phyloP scores from a whole-genome alignment of 768 basidiomycete genomes.

The Lactarius quietus region DNA sequence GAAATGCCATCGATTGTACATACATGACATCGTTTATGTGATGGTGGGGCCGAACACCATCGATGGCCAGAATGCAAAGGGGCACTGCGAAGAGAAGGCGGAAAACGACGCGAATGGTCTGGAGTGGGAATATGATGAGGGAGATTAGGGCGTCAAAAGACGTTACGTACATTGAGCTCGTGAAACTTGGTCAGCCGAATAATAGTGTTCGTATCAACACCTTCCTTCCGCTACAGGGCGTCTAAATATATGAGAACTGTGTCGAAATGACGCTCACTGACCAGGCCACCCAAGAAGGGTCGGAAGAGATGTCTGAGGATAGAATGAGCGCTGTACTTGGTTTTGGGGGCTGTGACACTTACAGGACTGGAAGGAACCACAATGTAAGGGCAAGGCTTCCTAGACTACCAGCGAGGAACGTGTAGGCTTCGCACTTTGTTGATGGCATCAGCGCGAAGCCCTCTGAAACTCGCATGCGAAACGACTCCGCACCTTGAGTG shows the following conservation, averaged over 20 bases:
- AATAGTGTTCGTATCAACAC: conserved; percentile 61
- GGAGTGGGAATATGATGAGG: neutral
- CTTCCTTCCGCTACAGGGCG: conserved; percentile 48
- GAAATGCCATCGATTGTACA: conserved; percentile 12
- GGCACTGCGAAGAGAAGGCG: conserved; percentile 70
- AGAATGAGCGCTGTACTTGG: conserved; percentile 7
- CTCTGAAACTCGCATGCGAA: neutral
- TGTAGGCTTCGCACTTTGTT: conserved; percentile 63
- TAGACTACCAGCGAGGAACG: conserved; percentile 64
- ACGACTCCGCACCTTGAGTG: conserved; percentile 46
- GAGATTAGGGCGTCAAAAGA: neutral
- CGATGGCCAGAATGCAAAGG: conserved; percentile 59
- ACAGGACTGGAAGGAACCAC: conserved; percentile 74
- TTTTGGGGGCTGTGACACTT: conserved; percentile 18
- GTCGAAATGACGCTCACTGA: conserved; percentile 33
- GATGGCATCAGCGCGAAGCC: neutral
- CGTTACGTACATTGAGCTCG: conserved; percentile 66
- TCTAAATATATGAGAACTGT: neutral
- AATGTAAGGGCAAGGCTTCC: conserved; percentile 68
- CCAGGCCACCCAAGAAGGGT: conserved; percentile 55
- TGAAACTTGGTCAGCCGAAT: conserved; percentile 76
- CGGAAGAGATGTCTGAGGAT: conserved; percentile 59
- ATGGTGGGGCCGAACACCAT: conserved; percentile 60
- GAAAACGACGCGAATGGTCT: conserved; percentile 71
- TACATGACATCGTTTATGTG: conserved; percentile 63